phyloP scores from a whole-genome alignment of 1,284 basidiomycete genomes.

The Sparassis latifolia region DNA sequence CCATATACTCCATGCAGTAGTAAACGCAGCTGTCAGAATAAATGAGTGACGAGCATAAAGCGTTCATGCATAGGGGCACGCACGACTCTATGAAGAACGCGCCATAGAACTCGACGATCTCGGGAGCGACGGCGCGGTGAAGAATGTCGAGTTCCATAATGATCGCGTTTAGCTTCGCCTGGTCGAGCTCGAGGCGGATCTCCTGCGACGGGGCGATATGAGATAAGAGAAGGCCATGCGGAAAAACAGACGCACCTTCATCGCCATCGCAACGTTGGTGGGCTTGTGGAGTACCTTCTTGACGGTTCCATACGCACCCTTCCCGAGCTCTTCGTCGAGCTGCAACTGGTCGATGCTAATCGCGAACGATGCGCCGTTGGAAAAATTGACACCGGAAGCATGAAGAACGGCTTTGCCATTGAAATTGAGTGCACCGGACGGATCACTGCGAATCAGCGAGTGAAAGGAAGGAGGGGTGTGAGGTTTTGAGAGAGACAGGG shows the following conservation, averaged over 20 bases:
- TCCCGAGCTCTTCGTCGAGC: constrained; percentile 88
- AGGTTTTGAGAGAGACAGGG: too few relatives aligned
- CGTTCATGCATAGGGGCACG: constrained; percentile 26
- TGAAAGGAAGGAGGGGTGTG: too few relatives aligned
- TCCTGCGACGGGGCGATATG: constrained; percentile 49
- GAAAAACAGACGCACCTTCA: constrained; percentile 72
- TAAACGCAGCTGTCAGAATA: constrained; percentile 48
- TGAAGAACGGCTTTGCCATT: constrained; percentile 90
- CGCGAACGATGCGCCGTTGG: constrained; percentile 85
- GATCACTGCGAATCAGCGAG: constrained; percentile 55
- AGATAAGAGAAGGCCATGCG: background rate
- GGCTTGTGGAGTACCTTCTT: constrained; percentile 93
- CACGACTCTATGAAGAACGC: constrained; percentile 98
- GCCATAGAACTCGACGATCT: constrained; percentile 98
- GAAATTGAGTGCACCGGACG: constrained; percentile 91
- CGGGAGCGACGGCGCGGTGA: constrained; percentile 85
- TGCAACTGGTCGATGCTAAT: constrained; percentile 97
- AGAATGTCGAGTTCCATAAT: constrained; percentile 98
- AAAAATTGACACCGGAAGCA: constrained; percentile 91
- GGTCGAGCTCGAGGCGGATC: constrained; percentile 96
- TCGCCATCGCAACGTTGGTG: constrained; percentile 95
- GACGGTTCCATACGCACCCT: constrained; percentile 96
- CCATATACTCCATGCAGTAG: constrained; percentile 99
- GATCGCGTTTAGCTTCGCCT: constrained; percentile 91
- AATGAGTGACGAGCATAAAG: background rate